Evolutionary conservation across 169 alveolate genomes (phyloP).

Genomic region (Plasmodium chabaudi): DNA sequence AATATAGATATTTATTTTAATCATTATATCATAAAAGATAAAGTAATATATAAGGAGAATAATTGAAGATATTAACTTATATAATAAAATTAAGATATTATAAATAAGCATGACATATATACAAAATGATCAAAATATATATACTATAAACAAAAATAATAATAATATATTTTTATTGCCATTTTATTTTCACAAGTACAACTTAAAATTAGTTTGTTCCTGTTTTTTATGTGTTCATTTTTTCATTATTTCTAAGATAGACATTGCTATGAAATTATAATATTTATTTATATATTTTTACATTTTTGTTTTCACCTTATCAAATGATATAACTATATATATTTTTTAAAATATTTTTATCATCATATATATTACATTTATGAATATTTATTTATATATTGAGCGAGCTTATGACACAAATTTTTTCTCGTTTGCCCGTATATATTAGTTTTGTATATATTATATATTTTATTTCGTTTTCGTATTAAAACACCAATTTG

Average conservation of each 20-base stretch:
- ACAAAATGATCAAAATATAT: conserved; percentile 1
- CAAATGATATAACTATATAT: background rate
- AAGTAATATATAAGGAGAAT: conserved; percentile 4
- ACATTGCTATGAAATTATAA: conserved; percentile 28
- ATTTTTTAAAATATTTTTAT: background rate
- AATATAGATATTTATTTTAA: conserved; percentile 11
- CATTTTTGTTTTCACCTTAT: conserved; percentile 24
- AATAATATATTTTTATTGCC: background rate
- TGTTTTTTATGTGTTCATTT: background rate
- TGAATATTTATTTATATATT: background rate
- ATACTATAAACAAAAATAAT: too few species aligned
- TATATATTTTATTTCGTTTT: background rate
- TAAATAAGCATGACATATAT: conserved; percentile 5
- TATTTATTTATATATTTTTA: conserved; percentile 25
- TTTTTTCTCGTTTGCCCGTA: conserved; percentile 2
- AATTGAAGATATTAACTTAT: background rate
- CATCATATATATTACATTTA: conserved; percentile 4
- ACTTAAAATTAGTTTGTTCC: conserved; percentile 6
- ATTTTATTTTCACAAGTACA: background rate
- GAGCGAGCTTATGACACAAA: conserved; percentile 2
- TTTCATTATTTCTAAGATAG: conserved; percentile 41
- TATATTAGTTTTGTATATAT: background rate
- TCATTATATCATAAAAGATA: conserved; percentile 6
- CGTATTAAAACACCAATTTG: conserved; percentile 7
- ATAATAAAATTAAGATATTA: background rate